phyloP scores from a whole-genome alignment of 768 basidiomycete species.

The Collybiopsis luxurians region DNA sequence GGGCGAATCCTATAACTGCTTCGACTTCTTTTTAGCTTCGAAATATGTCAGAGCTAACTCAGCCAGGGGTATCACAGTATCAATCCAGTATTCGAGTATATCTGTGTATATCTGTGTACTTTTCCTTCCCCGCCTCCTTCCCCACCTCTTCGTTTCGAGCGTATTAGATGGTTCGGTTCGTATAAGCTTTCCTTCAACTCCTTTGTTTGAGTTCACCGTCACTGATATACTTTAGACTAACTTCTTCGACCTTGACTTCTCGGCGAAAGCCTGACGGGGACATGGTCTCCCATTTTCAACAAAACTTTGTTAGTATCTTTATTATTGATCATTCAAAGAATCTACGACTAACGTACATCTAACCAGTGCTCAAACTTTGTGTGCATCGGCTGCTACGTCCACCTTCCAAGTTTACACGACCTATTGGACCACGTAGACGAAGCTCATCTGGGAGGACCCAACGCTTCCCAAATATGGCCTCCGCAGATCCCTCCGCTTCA shows the following conservation, averaged over 20 bases:
- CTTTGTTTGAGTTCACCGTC: background rate
- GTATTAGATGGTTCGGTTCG: too few species aligned
- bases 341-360: background rate
- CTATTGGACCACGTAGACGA: background rate
- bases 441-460: background rate
- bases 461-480: background rate
- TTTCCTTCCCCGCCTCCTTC: too few species aligned
- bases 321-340: too few species aligned
- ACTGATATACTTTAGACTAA: background rate
- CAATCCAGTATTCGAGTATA: background rate
- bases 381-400: background rate
- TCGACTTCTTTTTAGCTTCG: background rate
- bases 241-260: background rate
- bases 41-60: background rate
- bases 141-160: too few species aligned
- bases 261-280: background rate
- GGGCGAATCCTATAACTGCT: too few species aligned
- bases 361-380: slow-evolving; percentile 1
- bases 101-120: background rate
- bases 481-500: background rate
- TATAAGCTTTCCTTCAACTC: too few species aligned
- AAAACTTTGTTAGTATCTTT: background rate
- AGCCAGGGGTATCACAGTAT: background rate
- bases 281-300: background rate
- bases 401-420: slow-evolving; percentile 1